A percentile compares a stretch with the other conserved stretches of the same genome.
Conservation (phyloP, 345 rosid genomes). For the Citrus sinensis region DVS_A1.0 CM039169.1:29882501-29883000, state of each 20-base stretch:
- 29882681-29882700: neutral
- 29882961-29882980: conserved; percentile 65
- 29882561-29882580: neutral
- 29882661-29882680: neutral
- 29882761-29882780: conserved; percentile 10
- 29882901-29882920: conserved; percentile 40
- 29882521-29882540: conserved; percentile 17
- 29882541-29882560: neutral
- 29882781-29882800: conserved; percentile 19
- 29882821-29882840: conserved; percentile 35
- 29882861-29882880: conserved; percentile 18
- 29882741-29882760: conserved; percentile 20
- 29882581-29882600: neutral
- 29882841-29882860: conserved; percentile 49
- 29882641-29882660: no score
- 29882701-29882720: neutral
- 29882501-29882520: conserved; percentile 14
- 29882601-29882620: no score
- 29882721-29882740: conserved; percentile 23
- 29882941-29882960: conserved; percentile 48
- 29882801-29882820: conserved; percentile 21
- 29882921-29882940: conserved; percentile 30
- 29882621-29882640: conserved; percentile 7
- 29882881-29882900: conserved; percentile 14
- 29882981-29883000: conserved; percentile 40